Percentiles rank a stretch among this genome's conserved stretches.
Conservation (phyloP, 2,329 filamentous ascomycete species). For the Paecilomyces formosus region DNA sequence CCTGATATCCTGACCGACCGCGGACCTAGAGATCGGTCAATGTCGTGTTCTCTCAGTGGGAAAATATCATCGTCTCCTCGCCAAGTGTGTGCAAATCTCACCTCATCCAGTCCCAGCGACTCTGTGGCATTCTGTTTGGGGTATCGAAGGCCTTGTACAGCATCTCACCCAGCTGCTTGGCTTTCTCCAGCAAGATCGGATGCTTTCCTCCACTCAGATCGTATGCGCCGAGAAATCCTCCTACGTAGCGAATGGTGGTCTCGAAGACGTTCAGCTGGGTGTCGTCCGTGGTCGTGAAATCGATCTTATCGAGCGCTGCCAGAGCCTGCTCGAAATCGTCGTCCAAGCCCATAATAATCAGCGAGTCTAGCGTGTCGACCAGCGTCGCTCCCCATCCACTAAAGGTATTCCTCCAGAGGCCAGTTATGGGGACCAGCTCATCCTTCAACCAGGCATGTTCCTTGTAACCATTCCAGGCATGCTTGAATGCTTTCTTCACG, state of each 20-base stretch:
- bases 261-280: constrained; percentile 79
- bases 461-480: constrained; percentile 78
- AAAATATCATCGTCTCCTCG: not conserved
- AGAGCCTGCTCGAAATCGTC: constrained; percentile 75
- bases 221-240: constrained; percentile 76
- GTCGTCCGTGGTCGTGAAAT: constrained; percentile 68
- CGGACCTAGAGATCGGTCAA: constrained; percentile 23
- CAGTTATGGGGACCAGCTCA: constrained; percentile 69
- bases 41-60: constrained; percentile 30
- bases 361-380: constrained; percentile 72
- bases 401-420: constrained; percentile 68
- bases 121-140: constrained; percentile 82
- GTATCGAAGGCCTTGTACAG: constrained; percentile 82
- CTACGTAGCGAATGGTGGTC: constrained; percentile 84
- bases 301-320: constrained; percentile 61
- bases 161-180: constrained; percentile 72
- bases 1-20: constrained; percentile 24
- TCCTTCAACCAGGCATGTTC: constrained; percentile 77
- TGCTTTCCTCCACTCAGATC: constrained; percentile 73
- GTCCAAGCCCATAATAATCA: constrained; percentile 76
- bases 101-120: constrained; percentile 73
- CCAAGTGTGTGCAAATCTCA: constrained; percentile 20
- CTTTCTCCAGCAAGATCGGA: constrained; percentile 65
- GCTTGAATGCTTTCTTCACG: constrained; percentile 67
- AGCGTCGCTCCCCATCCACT: constrained; percentile 86